Base-by-base conservation (phyloP, 2,329 filamentous ascomycete species). In the Orbilia javanica region DNA sequence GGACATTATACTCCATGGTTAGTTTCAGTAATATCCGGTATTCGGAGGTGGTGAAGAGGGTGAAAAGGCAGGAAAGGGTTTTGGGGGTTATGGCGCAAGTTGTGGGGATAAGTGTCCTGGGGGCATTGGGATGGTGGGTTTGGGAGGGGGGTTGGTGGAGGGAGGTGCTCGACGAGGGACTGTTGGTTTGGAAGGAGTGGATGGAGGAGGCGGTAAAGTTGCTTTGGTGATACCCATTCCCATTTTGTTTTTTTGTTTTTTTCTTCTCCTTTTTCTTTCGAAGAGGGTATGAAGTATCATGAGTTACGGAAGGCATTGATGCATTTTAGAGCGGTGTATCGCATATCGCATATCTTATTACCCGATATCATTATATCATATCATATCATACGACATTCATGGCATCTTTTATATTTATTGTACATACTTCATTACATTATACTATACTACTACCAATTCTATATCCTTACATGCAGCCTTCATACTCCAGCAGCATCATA, bases 21-120 rank as follows among this genome's bases (percentile, higher is more conserved):
- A 97, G 94, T 81, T 99, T 99, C 83, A 93, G 93, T 75, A 97
- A 97, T 82, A 92, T 97, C 85, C 87, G 92, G 20, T 99, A 99
- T 84, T 93, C 92, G 0, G 91, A 96, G 78, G 92, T 98, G 2
- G 88, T 93, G 36, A 86, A 85, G 44, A 89, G 88, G 80, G 93
- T 91, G 71, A 88, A 91, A 69, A 85, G 88, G 68, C 94, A 97
- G 83, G 90, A 91, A 1, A 86, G 85, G 79, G 84, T 92, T 4
- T 84, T 94, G 34, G 84, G 88, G 53, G 83, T 84, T 10, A 83
- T 84, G 3, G 84, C 88, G 48, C 80, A 86, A 8, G 83, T 81
- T 1, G 66, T 87, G 13, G 39, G 84, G 10, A 79, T 82, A 11
- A 84, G 83, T 42, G 83, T 84, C 1, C 18, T 80, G 39, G 29